These are phyloP conservation scores for Xylaria castorea DNA, from an alignment of 495 filamentous ascomycete species.

Conservation along the genomic window DNA sequence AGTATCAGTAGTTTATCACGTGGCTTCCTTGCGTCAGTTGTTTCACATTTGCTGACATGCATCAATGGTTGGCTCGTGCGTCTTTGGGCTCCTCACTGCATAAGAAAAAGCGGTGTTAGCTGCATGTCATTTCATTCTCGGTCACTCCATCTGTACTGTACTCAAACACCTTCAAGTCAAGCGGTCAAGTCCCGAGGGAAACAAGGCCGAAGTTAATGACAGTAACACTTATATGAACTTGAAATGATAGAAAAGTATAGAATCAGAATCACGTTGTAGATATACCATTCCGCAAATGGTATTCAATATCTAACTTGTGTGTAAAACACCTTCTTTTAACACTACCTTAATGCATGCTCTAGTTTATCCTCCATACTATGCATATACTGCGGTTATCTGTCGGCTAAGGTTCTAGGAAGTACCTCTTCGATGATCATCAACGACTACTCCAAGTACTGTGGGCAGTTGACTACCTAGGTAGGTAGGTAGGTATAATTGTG, in stretches of 20 bases:
- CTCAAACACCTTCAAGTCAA: not conserved
- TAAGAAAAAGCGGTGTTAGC: constrained; percentile 26
- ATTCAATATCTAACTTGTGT: too few relatives aligned
- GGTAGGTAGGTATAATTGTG: not conserved
- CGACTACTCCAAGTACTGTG: not conserved
- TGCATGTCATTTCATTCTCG: constrained; percentile 22
- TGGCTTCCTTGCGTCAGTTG: constrained; percentile 21
- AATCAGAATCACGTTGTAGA: not conserved
- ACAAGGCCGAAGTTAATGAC: not conserved
- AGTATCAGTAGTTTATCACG: constrained; percentile 22
- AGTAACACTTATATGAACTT: not conserved
- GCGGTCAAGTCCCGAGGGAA: not conserved
- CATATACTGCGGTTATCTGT: not conserved
- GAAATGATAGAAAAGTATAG: not conserved
- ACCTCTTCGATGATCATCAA: not conserved
- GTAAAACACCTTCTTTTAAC: not conserved
- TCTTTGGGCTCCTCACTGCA: constrained; percentile 12
- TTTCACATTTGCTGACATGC: constrained; percentile 30
- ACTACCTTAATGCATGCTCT: not conserved
- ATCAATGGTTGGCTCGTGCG: constrained; percentile 26
- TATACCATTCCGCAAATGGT: not conserved
- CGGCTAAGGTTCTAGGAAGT: not conserved
- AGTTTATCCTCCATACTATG: not conserved
- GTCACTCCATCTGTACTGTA: constrained; percentile 4
- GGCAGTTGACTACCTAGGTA: not conserved